Conservation (phyloP, 768 basidiomycete species). For the Termitomyces sp. region DNA sequence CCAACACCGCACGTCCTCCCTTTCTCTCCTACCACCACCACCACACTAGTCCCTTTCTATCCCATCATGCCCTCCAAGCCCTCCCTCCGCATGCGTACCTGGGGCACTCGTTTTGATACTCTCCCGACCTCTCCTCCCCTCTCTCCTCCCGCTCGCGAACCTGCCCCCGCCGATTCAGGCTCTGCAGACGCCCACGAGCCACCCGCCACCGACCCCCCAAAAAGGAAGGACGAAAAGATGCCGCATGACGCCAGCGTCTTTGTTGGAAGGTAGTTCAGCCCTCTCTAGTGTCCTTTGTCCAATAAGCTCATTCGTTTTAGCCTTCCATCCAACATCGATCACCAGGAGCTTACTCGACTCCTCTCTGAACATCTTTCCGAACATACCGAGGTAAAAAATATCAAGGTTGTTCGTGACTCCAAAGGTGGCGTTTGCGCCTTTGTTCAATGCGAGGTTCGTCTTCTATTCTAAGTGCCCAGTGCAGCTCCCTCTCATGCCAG, state of each 20-base stretch:
- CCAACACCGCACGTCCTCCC: slow-evolving; percentile 4
- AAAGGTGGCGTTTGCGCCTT: slow-evolving; percentile 83
- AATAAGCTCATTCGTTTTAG: slow-evolving; percentile 29
- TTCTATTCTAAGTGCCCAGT: neutral
- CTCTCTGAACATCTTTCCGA: slow-evolving; percentile 66
- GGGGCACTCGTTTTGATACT: slow-evolving; percentile 74
- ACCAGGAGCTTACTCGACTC: slow-evolving; percentile 53
- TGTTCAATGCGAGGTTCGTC: slow-evolving; percentile 74
- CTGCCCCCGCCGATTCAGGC: slow-evolving; percentile 11
- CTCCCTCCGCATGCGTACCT: slow-evolving; percentile 40
- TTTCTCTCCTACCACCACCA: slow-evolving; percentile 9
- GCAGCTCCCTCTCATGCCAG: slow-evolving; percentile 3
- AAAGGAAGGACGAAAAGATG: slow-evolving; percentile 42
- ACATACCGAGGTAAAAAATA: slow-evolving; percentile 59
- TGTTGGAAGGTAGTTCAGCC: slow-evolving; percentile 63
- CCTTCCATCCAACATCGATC: slow-evolving; percentile 67
- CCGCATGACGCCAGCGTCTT: slow-evolving; percentile 80
- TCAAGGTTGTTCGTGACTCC: slow-evolving; percentile 71
- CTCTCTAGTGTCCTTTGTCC: neutral
- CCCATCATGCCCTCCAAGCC: slow-evolving; percentile 41
- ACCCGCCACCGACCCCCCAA: slow-evolving; percentile 18
- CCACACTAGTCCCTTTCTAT: slow-evolving; percentile 15
- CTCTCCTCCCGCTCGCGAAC: slow-evolving; percentile 26
- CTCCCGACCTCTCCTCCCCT: slow-evolving; percentile 48
- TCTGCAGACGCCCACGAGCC: slow-evolving; percentile 18